A percentile compares a stretch with the other conserved stretches of the same genome.
phyloP scores from a whole-genome alignment of 305 asterid species.

The Withania somnifera region DNA sequence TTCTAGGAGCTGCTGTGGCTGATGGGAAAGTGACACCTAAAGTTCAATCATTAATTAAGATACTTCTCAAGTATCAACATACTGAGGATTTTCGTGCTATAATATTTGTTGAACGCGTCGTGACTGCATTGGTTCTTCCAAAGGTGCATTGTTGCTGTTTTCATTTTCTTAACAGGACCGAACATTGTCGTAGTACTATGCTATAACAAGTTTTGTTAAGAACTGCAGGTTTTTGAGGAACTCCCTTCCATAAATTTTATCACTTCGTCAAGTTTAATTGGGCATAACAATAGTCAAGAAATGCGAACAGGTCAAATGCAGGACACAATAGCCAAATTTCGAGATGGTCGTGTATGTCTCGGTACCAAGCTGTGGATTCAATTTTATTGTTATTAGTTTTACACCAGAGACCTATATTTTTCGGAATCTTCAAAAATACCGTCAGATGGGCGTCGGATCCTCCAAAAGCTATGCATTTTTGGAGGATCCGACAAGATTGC shows the following conservation, averaged over 20 bases:
- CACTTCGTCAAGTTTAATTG: conserved; percentile 91
- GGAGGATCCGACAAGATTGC: too few species aligned
- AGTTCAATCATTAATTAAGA: conserved; percentile 89
- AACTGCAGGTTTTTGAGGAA: conserved; percentile 77
- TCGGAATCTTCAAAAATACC: too few species aligned
- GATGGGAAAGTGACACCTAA: conserved; percentile 99
- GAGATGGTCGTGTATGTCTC: conserved; percentile 95
- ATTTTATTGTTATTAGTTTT: not conserved
- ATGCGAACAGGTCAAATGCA: conserved; percentile 98
- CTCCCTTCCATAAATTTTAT: conserved; percentile 91
- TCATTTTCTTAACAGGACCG: not conserved
- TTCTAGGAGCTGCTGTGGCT: conserved; percentile 99
- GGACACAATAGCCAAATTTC: conserved; percentile 86
- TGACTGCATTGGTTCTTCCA: conserved; percentile 95
- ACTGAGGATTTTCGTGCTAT: conserved; percentile 97
- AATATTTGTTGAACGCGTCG: conserved; percentile 96
- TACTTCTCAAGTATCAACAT: conserved; percentile 84
- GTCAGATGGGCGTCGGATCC: too few species aligned
- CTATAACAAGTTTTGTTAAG: conserved; percentile 8
- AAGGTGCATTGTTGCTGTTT: conserved; percentile 44
- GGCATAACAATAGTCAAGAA: conserved; percentile 97
- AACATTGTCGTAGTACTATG: not conserved
- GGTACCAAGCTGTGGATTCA: conserved; percentile 3
- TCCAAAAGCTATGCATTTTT: too few species aligned
- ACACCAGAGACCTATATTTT: not conserved